These are phyloP conservation scores for Pilaira anomala DNA, from an alignment of 192 early-diverging fungal genomes.

Conservation along the genomic window DNA sequence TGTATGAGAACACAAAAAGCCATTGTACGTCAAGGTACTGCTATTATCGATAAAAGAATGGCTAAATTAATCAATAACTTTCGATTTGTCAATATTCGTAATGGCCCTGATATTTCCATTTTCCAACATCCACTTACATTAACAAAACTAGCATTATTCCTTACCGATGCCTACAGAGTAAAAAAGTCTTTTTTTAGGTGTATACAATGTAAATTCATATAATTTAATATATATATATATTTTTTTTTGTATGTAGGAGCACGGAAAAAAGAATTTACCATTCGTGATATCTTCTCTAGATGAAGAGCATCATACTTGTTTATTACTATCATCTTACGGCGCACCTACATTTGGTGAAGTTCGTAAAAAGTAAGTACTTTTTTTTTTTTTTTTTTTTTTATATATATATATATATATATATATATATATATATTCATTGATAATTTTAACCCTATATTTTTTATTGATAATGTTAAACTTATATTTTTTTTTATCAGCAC, in stretches of 20 bases:
- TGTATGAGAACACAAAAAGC: slow-evolving; percentile 74
- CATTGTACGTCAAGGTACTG: slow-evolving; percentile 73
- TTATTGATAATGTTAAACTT: no score
- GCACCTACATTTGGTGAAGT: slow-evolving; percentile 47
- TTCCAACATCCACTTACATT: slow-evolving; percentile 64
- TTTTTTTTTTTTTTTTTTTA: neutral
- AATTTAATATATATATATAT: slow-evolving; percentile 9
- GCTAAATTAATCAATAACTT: slow-evolving; percentile 73
- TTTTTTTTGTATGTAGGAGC: slow-evolving; percentile 65
- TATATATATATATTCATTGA: no score
- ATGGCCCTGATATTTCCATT: slow-evolving; percentile 47
- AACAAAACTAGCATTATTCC: slow-evolving; percentile 75
- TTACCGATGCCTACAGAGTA: slow-evolving; percentile 76
- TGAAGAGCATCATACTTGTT: slow-evolving; percentile 52
- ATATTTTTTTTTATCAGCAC: slow-evolving; percentile 40
- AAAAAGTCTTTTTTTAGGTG: no score
- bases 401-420: neutral
- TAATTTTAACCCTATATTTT: no score
- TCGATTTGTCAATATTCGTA: slow-evolving; percentile 69
- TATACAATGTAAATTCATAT: neutral
- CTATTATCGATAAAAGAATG: slow-evolving; percentile 77
- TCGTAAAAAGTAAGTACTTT: slow-evolving; percentile 43
- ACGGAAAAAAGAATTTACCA: slow-evolving; percentile 63
- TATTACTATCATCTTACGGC: slow-evolving; percentile 69
- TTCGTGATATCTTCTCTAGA: slow-evolving; percentile 78